Evolutionary conservation across 768 basidiomycete species (phyloP).

Genomic region (Psilocybe sp.): DNA sequence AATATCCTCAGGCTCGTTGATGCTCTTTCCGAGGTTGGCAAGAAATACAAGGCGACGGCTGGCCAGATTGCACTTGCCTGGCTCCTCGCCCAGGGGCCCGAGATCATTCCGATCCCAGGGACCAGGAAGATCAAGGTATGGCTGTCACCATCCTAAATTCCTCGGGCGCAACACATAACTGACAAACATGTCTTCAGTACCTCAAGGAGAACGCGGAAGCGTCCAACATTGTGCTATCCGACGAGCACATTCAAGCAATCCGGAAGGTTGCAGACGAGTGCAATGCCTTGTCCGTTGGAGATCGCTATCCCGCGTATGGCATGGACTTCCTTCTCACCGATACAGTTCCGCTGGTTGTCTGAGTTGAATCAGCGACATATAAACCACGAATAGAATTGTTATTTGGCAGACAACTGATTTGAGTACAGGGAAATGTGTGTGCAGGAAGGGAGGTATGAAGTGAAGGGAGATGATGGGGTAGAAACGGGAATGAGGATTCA

Average conservation of each 20-base stretch:
- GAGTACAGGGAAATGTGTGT: no score
- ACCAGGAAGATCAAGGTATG: slow-evolving; percentile 32
- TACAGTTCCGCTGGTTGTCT: no score
- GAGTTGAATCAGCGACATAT: no score
- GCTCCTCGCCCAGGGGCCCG: slow-evolving; percentile 45
- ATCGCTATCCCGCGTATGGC: slow-evolving; percentile 27
- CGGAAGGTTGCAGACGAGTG: slow-evolving; percentile 30
- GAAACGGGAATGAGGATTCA: not conserved
- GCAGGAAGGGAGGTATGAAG: no score
- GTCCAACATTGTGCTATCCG: slow-evolving; percentile 25
- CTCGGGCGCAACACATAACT: not conserved
- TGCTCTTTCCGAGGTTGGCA: slow-evolving; percentile 34
- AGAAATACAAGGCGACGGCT: slow-evolving; percentile 37
- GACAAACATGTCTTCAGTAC: slow-evolving; percentile 17
- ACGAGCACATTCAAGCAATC: slow-evolving; percentile 33
- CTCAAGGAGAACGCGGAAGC: slow-evolving; percentile 43
- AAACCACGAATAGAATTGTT: no score
- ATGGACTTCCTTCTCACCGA: slow-evolving; percentile 24
- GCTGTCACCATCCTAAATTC: not conserved
- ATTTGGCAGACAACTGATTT: no score
- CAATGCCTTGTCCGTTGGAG: slow-evolving; percentile 19
- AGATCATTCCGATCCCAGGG: slow-evolving; percentile 50
- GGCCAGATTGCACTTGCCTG: slow-evolving; percentile 49
- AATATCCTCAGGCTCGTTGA: slow-evolving; percentile 42
- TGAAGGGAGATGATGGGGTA: not conserved